Percentiles rank a stretch among this genome's conserved stretches.
These are phyloP conservation scores for Rhodofomes roseus DNA, from an alignment of 1,284 basidiomycete genomes.

Conservation along the genomic window DNA sequence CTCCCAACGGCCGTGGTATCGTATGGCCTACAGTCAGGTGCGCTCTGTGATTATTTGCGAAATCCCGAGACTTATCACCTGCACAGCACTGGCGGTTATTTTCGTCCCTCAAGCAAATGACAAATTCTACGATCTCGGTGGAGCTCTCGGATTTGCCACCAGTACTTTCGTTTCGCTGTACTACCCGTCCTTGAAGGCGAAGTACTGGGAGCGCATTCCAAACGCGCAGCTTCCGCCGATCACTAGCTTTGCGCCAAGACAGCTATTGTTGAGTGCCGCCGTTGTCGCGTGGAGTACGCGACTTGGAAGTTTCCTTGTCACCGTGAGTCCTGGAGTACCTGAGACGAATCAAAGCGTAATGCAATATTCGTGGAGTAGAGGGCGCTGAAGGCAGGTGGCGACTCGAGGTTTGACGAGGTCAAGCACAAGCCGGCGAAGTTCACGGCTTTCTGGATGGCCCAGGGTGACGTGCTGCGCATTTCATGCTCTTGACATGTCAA, in stretches of 20 bases:
- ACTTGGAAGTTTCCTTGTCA: constrained; percentile 60
- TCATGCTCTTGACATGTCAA: no score
- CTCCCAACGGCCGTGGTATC: constrained; percentile 33
- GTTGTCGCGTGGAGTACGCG: constrained; percentile 59
- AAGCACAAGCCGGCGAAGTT: constrained; percentile 62
- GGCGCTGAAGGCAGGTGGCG: constrained; percentile 46
- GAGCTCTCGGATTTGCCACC: constrained; percentile 66
- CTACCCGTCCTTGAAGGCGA: constrained; percentile 50
- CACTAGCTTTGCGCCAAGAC: constrained; percentile 54
- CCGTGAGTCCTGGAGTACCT: no score
- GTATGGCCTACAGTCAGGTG: constrained; percentile 37
- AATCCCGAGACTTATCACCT: not conserved
- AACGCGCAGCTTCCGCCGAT: constrained; percentile 37
- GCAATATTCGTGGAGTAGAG: no score
- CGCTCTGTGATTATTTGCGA: not conserved
- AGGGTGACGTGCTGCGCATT: constrained; percentile 37
- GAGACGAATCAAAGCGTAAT: no score
- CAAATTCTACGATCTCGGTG: constrained; percentile 55
- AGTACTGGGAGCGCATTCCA: constrained; percentile 35
- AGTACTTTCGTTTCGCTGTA: constrained; percentile 63
- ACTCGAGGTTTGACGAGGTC: constrained; percentile 70
- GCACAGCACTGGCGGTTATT: constrained; percentile 43
- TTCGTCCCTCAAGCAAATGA: constrained; percentile 59
- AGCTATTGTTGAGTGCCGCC: constrained; percentile 53
- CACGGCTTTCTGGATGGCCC: constrained; percentile 65